Base-by-base conservation (phyloP, 1,139 yeast genomes). In the Eremothecium coryli region DNA sequence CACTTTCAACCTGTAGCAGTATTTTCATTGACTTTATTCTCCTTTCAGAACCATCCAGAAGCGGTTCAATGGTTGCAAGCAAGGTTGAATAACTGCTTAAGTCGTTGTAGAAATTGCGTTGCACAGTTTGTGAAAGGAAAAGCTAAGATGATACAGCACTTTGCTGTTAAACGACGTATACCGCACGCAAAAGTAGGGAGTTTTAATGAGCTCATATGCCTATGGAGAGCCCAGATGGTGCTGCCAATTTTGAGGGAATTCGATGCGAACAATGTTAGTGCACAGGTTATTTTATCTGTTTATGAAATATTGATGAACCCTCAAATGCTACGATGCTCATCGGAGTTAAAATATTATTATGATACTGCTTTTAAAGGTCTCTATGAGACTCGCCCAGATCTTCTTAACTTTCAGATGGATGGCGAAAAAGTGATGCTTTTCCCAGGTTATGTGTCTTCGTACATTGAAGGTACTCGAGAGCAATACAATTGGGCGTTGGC, bases 21-120 rank as follows among this genome's bases (percentile, higher is more conserved):
- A 16, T 77, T 76, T 50, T 57, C 69, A 5, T 53, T 79, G 37
- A 70, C 79, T 13, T 60, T 77, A 37, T 76, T 76, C 49, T 74
- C 82, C 7, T 74, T 76, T 45, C 69, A 70, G 18, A 67, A 65
- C 26, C 65, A 65, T 33, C 30, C 30, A 9, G 62, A 62, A 9
- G 64, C 69, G 18, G 56, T 69, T 10, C 51, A 50, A 16, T 64
- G 68, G 61, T 60, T 71, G 37, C 68, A 69, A 40, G 59, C 62
- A 3, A 48, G 53, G 5, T 61, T 73, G 37, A 58, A 61, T 3
- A 49, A 52, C 2, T 58, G 67, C 27, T 54, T 79, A 15, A 50
- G 59, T 21, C 39, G 48, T 2, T 80, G 90, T 55, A 58, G 65
- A 3, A 54, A 64, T 4, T 81, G 90, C 54, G 56, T 73, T 5